phyloP scores from a whole-genome alignment of 305 asterid genomes.

The Stenogyne calaminthoides region DNA sequence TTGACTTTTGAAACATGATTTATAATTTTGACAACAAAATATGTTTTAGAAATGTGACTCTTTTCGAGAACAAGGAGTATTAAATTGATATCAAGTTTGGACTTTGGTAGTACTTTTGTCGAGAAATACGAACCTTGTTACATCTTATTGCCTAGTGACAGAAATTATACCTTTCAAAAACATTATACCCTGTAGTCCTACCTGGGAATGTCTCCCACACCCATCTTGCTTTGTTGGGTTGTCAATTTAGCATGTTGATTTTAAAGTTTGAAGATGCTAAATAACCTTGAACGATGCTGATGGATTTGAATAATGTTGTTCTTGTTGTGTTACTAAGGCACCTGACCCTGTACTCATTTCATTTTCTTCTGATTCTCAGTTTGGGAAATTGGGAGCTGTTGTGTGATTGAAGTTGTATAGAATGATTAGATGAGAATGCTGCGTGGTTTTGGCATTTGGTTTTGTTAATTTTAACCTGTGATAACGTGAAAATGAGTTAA shows the following conservation, averaged over 20 bases:
- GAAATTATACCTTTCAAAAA: background rate
- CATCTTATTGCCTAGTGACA: background rate
- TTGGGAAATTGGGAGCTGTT: background rate
- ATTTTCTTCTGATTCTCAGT: background rate
- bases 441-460: background rate
- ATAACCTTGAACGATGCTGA: background rate
- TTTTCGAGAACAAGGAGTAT: background rate
- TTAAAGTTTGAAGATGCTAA: constrained; percentile 1
- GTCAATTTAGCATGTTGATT: constrained; percentile 8
- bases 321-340: background rate
- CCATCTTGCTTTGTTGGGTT: background rate
- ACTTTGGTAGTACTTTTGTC: background rate
- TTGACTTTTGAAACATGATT: background rate
- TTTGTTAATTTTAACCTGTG: background rate
- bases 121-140: background rate
- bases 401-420: background rate
- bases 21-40: background rate
- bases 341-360: background rate
- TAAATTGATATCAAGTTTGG: background rate
- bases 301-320: background rate
- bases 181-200: constrained; percentile 14
- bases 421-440: background rate
- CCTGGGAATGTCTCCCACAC: background rate
- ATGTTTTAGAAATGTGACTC: background rate
- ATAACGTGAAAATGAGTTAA: background rate